phyloP scores from a whole-genome alignment of 257 asterid species.

The Fraxinus excelsior region DNA sequence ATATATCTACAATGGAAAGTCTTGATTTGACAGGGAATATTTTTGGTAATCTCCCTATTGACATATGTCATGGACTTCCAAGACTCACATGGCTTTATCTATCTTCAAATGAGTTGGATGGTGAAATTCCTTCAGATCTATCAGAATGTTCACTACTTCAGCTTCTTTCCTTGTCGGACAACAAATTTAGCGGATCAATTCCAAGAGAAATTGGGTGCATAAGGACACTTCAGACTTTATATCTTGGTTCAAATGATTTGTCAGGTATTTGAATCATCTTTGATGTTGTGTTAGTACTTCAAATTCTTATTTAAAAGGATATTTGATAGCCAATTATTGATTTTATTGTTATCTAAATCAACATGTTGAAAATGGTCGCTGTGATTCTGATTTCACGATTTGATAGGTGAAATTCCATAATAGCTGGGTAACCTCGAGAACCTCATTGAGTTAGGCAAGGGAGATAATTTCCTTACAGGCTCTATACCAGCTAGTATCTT shows the following conservation, averaged over 20 bases:
- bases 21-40: background rate
- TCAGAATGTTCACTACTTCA: background rate
- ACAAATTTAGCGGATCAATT: constrained; percentile 20
- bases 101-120: background rate
- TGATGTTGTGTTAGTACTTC: too few relatives aligned
- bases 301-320: too few relatives aligned
- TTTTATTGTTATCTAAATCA: too few relatives aligned
- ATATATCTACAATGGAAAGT: background rate
- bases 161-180: background rate
- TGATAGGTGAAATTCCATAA: too few relatives aligned
- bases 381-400: too few relatives aligned
- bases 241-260: constrained; percentile 6
- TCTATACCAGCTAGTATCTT: too few relatives aligned
- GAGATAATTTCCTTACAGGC: too few relatives aligned
- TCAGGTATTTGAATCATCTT: too few relatives aligned
- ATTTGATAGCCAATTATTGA: too few relatives aligned
- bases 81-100: background rate
- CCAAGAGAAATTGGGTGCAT: constrained; percentile 11
- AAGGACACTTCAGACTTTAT: background rate
- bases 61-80: background rate
- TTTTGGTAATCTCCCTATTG: constrained; percentile 21
- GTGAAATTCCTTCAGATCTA: constrained; percentile 12
- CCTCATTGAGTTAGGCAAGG: too few relatives aligned
- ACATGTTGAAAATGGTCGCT: too few relatives aligned
- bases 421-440: too few relatives aligned